Base-by-base conservation (phyloP, 345 rosid genomes). In the Durio zibethinus region DNA sequence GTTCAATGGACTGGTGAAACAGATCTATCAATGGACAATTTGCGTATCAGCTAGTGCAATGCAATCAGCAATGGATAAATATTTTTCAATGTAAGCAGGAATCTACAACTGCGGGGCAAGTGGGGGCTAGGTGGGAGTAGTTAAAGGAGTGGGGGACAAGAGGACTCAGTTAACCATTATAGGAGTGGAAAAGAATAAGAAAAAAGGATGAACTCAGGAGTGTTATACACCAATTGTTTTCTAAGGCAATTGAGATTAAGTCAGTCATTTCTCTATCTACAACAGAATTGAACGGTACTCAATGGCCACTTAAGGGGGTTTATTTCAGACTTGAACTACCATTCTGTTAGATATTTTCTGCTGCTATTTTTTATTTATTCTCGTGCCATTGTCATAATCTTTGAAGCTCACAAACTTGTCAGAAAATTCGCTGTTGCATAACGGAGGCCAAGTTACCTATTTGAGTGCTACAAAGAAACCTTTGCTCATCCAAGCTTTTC, bases 1-100 rank as follows among this genome's bases (percentile, higher is more conserved):
- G 71, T 72, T 33, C 80, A 77, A 62, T 83, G 83, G 88, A 71
- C 57, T n/a, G 83, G 77, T 83, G 74, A 79, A 71, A 81, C 42
- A 45, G 40, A 57, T 77, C 60, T 16, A 21, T 78, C 76, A 21
- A 52, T 61, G 80, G 40, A 62, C 29, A 20, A 52, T 52, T 52
- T 77, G 29, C 52, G 2, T 40, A 60, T 33, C 53, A 56, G 78
- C 64, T 66, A 33, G 50, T 78, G 45, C 69, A 50, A 36, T 36
- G 52, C 45, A 76, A 62, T n/a, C 6, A 67, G 63, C 53, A 68
- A 50, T 20, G 52, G 21, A 60, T 23, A 71, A 52, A 50, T 6
- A 62, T 67, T 67, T 65, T 60, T 61, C 35, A 79, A 6, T 27
- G 38, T 53, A 31, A 66, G 70, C 20, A 43, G 50, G 27, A 70